Conservation (phyloP, 805 yeast genomes). For the Lipomyces yamadae region DNA sequence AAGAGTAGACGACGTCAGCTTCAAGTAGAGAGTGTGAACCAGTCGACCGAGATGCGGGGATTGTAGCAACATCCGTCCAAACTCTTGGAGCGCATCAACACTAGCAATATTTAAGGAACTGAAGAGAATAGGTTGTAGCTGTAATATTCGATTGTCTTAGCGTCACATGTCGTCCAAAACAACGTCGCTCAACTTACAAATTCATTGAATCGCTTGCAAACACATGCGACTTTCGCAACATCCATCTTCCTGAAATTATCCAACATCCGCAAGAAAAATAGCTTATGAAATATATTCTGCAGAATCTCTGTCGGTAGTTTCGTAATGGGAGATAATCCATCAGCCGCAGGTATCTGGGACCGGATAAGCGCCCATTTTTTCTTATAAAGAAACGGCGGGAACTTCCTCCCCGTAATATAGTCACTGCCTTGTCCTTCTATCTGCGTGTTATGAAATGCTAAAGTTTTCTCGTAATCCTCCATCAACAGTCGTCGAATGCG, state of each 20-base stretch:
- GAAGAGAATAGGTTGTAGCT: conserved; percentile 25
- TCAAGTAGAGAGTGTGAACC: conserved; percentile 14
- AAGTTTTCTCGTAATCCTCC: conserved; percentile 13
- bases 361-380: conserved; percentile 27
- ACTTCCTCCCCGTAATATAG: conserved; percentile 3
- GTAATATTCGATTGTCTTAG: background rate
- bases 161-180: background rate
- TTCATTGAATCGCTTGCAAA: conserved; percentile 3
- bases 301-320: conserved; percentile 29
- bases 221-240: conserved; percentile 23
- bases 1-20: conserved; percentile 9
- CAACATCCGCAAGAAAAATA: conserved; percentile 15
- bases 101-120: conserved; percentile 10
- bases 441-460: background rate
- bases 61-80: conserved; percentile 7
- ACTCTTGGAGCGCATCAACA: conserved; percentile 10
- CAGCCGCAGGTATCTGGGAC: conserved; percentile 25
- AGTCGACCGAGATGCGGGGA: conserved; percentile 16
- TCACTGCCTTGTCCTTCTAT: background rate
- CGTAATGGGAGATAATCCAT: conserved; percentile 22
- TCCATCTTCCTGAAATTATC: conserved; percentile 20
- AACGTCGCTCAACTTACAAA: background rate
- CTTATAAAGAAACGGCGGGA: conserved; percentile 19
- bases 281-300: conserved; percentile 16
- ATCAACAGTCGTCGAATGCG: conserved; percentile 16